Percentiles rank a stretch among this genome's conserved stretches.
Conservation (phyloP, 331 rosid species). For the Rhamnella rubrinervis region DNA sequence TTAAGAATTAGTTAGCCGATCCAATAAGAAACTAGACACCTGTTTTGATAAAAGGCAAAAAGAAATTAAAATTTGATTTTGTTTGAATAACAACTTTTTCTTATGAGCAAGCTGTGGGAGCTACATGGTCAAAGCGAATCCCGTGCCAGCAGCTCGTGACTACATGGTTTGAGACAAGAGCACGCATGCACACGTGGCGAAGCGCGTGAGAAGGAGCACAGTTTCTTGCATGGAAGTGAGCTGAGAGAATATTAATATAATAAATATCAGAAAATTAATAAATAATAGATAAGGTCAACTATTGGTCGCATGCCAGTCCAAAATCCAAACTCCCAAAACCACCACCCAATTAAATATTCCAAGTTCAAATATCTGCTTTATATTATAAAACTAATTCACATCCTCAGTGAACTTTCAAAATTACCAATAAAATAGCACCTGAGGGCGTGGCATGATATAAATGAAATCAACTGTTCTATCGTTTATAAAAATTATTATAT, state of each 20-base stretch:
- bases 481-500: too few relatives aligned
- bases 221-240: conserved; percentile 21
- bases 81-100: too few relatives aligned
- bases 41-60: too few relatives aligned
- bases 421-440: conserved; percentile 20
- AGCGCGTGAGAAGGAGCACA: conserved; percentile 32
- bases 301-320: conserved; percentile 46
- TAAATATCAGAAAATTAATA: neutral
- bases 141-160: neutral
- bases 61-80: too few relatives aligned
- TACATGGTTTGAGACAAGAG: neutral
- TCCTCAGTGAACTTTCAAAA: conserved; percentile 25
- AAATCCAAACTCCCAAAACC: conserved; percentile 17
- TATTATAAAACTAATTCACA: conserved; percentile 12
- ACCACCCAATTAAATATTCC: conserved; percentile 14
- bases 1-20: too few relatives aligned
- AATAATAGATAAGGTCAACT: conserved; percentile 37
- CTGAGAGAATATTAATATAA: neutral
- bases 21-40: too few relatives aligned
- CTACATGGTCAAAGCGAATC: neutral
- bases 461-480: too few relatives aligned
- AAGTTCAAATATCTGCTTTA: neutral
- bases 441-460: too few relatives aligned
- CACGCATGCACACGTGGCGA: conserved; percentile 48
- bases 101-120: too few relatives aligned